These are phyloP conservation scores for Gracilariopsis chorda DNA, from an alignment of 23 red algal species.

Conservation along the genomic window DNA sequence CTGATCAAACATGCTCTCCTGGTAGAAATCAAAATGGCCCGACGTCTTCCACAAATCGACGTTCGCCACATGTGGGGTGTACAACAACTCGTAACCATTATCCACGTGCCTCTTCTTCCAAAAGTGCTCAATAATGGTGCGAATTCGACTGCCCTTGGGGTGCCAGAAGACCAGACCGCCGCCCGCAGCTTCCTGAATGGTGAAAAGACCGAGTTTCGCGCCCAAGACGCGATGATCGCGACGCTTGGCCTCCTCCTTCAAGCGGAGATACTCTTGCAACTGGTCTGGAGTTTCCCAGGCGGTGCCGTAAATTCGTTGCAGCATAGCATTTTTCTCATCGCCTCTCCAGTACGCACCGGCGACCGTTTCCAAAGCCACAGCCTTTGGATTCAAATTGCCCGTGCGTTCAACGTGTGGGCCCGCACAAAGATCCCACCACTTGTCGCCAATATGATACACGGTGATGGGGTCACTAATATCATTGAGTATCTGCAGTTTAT, in stretches of 20 bases:
- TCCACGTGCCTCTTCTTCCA: slow-evolving; percentile 87
- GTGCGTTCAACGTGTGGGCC: slow-evolving; percentile 97
- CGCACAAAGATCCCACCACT: slow-evolving; percentile 99
- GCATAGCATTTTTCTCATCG: slow-evolving; percentile 95
- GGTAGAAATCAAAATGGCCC: slow-evolving; percentile 97
- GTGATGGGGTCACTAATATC: slow-evolving; percentile 91
- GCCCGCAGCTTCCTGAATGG: slow-evolving; percentile 89
- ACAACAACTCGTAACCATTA: slow-evolving; percentile 90
- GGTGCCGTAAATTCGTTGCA: slow-evolving; percentile 98
- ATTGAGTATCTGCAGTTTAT: slow-evolving; percentile 94
- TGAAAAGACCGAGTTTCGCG: slow-evolving; percentile 81
- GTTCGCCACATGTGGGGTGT: slow-evolving; percentile 95
- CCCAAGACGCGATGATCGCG: slow-evolving; percentile 95
- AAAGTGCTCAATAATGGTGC: slow-evolving; percentile 88
- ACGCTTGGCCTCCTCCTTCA: slow-evolving; percentile 95
- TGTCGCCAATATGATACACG: slow-evolving; percentile 90
- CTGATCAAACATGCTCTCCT: slow-evolving; percentile 96
- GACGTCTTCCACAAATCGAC: slow-evolving; percentile 91
- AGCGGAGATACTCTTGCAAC: slow-evolving; percentile 81
- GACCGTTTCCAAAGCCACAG: slow-evolving; percentile 83
- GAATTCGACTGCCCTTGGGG: slow-evolving; percentile 85
- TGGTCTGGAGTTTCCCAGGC: slow-evolving; percentile 89
- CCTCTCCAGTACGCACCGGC: slow-evolving; percentile 99
- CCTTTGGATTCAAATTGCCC: slow-evolving; percentile 72
- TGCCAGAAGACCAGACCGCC: slow-evolving; percentile 99